phyloP scores from a whole-genome alignment of 768 basidiomycete genomes.

The Tricholoma bakamatsutake region DNA sequence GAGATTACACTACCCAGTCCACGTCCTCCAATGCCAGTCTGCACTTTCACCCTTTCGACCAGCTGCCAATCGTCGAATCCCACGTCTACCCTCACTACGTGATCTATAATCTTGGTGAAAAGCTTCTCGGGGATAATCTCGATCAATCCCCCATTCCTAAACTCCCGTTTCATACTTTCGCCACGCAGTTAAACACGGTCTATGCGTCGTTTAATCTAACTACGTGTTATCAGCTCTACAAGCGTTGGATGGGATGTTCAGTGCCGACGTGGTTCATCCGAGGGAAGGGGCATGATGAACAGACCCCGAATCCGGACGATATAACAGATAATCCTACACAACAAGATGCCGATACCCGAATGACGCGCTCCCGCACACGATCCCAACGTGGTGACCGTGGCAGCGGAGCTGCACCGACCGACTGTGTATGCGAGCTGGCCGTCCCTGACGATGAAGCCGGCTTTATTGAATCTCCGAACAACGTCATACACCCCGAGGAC shows the following conservation, averaged over 20 bases:
- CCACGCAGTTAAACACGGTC: background rate
- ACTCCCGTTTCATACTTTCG: background rate
- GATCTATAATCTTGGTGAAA: background rate
- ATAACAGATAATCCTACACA: background rate
- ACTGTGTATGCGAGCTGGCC: background rate
- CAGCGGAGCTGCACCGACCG: background rate
- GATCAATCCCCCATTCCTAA: background rate
- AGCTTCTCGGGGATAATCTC: background rate
- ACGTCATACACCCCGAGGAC: background rate
- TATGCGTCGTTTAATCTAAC: background rate
- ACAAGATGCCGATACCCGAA: background rate
- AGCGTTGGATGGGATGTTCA: background rate
- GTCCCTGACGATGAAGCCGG: background rate
- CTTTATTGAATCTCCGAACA: background rate
- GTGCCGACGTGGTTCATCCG: background rate
- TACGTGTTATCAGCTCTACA: background rate
- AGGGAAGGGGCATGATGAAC: background rate
- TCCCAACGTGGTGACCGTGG: background rate
- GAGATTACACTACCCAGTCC: background rate
- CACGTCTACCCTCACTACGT: background rate
- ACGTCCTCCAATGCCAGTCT: background rate
- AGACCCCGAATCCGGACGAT: background rate
- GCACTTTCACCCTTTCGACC: background rate
- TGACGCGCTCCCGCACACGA: background rate
- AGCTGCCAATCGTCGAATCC: background rate